These are phyloP conservation scores for Chlorella variabilis DNA, from an alignment of 163 green algal species.

Conservation along the genomic window DNA sequence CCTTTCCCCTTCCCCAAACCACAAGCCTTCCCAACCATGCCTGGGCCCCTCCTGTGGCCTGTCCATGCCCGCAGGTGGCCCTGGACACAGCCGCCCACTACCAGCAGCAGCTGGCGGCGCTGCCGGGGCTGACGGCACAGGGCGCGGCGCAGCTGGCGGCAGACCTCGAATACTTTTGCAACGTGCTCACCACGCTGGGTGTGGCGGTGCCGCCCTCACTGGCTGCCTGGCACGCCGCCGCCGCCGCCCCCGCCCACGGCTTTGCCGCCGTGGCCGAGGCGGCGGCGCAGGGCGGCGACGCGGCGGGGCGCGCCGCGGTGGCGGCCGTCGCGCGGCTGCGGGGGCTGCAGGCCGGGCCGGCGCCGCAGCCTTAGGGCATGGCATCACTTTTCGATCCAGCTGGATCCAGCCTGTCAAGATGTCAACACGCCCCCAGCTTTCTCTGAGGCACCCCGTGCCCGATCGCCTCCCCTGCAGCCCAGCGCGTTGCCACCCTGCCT, in stretches of 20 bases:
- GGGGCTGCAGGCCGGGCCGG: too few relatives aligned
- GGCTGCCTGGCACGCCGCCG: constrained; percentile 56
- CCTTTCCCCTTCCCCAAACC: too few relatives aligned
- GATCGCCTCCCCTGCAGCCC: too few relatives aligned
- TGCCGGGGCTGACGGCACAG: constrained; percentile 55
- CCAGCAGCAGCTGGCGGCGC: constrained; percentile 55
- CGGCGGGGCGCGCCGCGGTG: constrained; percentile 1
- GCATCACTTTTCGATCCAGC: too few relatives aligned
- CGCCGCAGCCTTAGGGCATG: too few relatives aligned
- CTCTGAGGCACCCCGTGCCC: too few relatives aligned
- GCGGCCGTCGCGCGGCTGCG: constrained; percentile 28
- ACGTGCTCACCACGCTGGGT: constrained; percentile 87
- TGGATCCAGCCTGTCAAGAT: too few relatives aligned
- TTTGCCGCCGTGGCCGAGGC: constrained; percentile 6
- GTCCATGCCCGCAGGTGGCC: constrained; percentile 76
- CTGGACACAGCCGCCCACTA: constrained; percentile 59
- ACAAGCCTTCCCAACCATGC: too few relatives aligned
- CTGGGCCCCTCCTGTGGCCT: too few relatives aligned
- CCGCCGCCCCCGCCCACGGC: background rate
- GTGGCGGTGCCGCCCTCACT: constrained; percentile 71
- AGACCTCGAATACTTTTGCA: constrained; percentile 96
- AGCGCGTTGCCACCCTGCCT: too few relatives aligned
- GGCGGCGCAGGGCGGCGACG: constrained; percentile 26
- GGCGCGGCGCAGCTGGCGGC: constrained; percentile 84
- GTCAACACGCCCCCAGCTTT: too few relatives aligned